Percentiles rank a stretch among this genome's conserved stretches.
Conservation (phyloP, 768 basidiomycete species). For the Mycena filopes region DNA sequence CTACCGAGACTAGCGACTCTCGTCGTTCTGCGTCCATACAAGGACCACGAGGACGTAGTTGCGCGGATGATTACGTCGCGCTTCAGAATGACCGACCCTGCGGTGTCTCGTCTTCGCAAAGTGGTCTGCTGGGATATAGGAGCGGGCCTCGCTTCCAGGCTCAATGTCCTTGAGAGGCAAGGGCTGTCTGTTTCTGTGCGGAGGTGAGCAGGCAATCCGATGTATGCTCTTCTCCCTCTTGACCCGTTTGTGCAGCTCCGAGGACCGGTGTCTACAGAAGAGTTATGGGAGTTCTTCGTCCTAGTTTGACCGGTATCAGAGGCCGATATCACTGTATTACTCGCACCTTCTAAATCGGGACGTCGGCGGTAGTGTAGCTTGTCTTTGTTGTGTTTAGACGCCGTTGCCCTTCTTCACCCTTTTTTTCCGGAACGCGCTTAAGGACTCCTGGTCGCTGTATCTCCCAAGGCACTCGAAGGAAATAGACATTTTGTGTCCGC, state of each 20-base stretch:
- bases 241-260: not conserved
- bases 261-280: not conserved
- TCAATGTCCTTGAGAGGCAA: not conserved
- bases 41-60: not conserved
- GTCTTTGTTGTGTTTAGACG: not conserved
- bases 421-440: not conserved
- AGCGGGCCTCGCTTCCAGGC: not conserved
- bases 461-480: no score
- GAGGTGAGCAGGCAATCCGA: not conserved
- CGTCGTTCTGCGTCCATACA: not conserved
- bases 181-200: not conserved
- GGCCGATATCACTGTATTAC: not conserved
- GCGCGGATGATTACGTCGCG: slow-evolving; percentile 8
- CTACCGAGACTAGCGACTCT: slow-evolving; percentile 13
- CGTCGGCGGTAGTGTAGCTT: slow-evolving; percentile 1
- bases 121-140: not conserved
- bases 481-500: not conserved
- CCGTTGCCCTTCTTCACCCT: not conserved
- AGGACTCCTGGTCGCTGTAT: no score
- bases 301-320: not conserved
- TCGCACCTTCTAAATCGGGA: not conserved
- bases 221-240: not conserved
- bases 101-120: not conserved
- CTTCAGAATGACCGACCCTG: not conserved
- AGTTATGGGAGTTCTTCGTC: not conserved